A percentile compares a stretch with the other conserved stretches of the same genome.
These are phyloP conservation scores for Aspergillus flavus DNA, from an alignment of 2,329 filamentous ascomycete genomes.

Conservation along the genomic window DNA sequence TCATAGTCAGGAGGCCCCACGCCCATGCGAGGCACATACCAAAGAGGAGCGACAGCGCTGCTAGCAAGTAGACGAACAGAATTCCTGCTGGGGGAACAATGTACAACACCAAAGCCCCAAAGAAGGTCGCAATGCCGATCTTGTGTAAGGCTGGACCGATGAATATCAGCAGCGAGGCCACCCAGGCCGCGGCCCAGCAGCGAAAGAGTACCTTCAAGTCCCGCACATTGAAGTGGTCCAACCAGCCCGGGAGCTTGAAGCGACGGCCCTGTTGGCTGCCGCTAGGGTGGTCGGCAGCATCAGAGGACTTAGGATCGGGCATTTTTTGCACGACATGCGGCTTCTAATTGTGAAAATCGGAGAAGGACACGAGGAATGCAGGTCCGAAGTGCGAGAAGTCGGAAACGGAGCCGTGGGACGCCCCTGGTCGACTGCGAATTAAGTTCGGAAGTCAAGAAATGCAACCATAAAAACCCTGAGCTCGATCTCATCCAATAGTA, in stretches of 20 bases:
- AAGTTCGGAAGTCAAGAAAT: neutral
- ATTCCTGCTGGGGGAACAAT: conserved; percentile 51
- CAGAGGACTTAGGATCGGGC: neutral
- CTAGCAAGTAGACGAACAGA: conserved; percentile 49
- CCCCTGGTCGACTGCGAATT: neutral
- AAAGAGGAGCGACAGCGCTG: conserved; percentile 45
- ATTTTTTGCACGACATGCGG: neutral
- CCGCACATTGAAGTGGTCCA: conserved; percentile 51
- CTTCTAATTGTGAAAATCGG: neutral
- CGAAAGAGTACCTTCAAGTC: conserved; percentile 53
- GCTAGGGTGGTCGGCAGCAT: neutral
- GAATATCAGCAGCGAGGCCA: conserved; percentile 50
- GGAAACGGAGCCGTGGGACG: neutral
- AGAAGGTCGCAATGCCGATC: conserved; percentile 52
- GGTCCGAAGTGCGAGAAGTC: neutral
- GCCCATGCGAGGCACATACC: conserved; percentile 53
- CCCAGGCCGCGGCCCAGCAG: conserved; percentile 52
- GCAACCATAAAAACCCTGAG: neutral
- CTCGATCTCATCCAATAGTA: neutral
- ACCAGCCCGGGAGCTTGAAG: conserved; percentile 26
- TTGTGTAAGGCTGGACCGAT: conserved; percentile 46
- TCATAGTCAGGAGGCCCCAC: conserved; percentile 54
- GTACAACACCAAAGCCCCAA: conserved; percentile 46
- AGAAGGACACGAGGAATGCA: neutral
- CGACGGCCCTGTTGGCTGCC: conserved; percentile 11